Base-by-base conservation (phyloP, 1,284 basidiomycete genomes). In the Abortiporus biennis region DNA sequence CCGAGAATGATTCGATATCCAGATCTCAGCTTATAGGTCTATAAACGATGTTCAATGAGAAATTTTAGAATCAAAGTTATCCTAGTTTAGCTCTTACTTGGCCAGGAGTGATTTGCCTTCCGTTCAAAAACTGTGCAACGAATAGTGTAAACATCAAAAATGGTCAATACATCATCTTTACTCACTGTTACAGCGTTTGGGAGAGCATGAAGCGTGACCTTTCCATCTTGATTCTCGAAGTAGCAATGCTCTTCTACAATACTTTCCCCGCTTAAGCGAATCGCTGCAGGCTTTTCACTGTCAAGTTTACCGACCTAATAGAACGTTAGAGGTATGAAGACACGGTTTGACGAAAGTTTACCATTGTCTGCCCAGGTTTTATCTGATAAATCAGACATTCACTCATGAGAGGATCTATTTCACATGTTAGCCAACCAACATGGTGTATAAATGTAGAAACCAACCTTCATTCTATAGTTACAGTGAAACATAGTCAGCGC, bases 1-100 rank as follows among this genome's bases (percentile, higher is more conserved):
- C 86, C 86, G 39, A 99, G 74, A 60, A 99, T 98, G 54, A 99
- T 92, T 33, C 95, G 87, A 62, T 86, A 98, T 20, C 95, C 95
- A 38, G 93, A 94, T 16, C 85, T 80, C 34, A 96, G 74, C 63
- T 88, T 89, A 60, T 85, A 78, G 12, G 78, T 67, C 85, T 91
- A 40, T 34, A 52, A 38, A 48, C 48, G 46, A 39, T 49, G 38
- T 46, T 21, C 36, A 61, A 52, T 65, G 40, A 48, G 47, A 19
- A 42, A n/a, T n/a, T n/a, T n/a, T n/a, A n/a, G n/a, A n/a, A n/a
- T n/a, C 40, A 41, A 48, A 36, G 43, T 40, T 43, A 43, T 20
- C 34, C 44, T 35, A 34, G 47, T 42, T 15, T 34, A 33, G 16
- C 6, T 56, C 71, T 58, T 62, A 89, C 88, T 63, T 87, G 80